Evolutionary conservation across 257 asterid genomes (phyloP).

Genomic region (Vinca minor): DNA sequence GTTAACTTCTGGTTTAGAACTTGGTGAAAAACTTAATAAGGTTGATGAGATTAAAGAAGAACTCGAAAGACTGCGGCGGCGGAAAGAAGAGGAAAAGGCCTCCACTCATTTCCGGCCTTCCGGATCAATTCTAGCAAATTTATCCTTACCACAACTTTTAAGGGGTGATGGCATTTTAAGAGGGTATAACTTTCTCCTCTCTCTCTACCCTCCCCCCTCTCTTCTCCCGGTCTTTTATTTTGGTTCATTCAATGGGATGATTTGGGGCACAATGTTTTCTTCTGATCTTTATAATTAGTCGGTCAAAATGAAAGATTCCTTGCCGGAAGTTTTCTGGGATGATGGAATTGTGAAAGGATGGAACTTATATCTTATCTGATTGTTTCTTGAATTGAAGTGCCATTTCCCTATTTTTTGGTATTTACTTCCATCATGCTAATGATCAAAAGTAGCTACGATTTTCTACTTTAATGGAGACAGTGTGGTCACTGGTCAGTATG

Average conservation of each 20-base stretch:
- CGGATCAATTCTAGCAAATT: slow-evolving; percentile 69
- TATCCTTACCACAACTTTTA: slow-evolving; percentile 65
- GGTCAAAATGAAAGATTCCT: neutral
- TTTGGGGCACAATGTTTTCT: too few relatives aligned
- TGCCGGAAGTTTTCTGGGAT: neutral
- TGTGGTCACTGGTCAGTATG: neutral
- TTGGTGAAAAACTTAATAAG: slow-evolving; percentile 72
- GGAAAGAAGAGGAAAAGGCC: slow-evolving; percentile 58
- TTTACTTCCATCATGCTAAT: neutral
- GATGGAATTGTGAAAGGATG: neutral
- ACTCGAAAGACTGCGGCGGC: slow-evolving; percentile 70
- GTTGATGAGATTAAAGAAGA: slow-evolving; percentile 88
- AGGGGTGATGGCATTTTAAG: slow-evolving; percentile 88
- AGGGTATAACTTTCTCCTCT: slow-evolving; percentile 47
- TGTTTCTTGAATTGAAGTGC: neutral
- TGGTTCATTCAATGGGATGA: slow-evolving; percentile 2
- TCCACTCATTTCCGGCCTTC: slow-evolving; percentile 56
- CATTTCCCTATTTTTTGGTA: neutral
- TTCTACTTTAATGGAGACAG: neutral
- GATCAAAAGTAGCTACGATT: neutral
- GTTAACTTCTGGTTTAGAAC: slow-evolving; percentile 81
- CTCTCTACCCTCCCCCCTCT: neutral
- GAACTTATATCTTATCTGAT: neutral
- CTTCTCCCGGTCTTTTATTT: slow-evolving; percentile 1
- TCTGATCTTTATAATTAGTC: neutral